Percentiles rank a stretch among this genome's conserved stretches.
These are phyloP conservation scores for Heimioporus sp. DNA, from an alignment of 768 basidiomycete species.

Conservation along the genomic window DNA sequence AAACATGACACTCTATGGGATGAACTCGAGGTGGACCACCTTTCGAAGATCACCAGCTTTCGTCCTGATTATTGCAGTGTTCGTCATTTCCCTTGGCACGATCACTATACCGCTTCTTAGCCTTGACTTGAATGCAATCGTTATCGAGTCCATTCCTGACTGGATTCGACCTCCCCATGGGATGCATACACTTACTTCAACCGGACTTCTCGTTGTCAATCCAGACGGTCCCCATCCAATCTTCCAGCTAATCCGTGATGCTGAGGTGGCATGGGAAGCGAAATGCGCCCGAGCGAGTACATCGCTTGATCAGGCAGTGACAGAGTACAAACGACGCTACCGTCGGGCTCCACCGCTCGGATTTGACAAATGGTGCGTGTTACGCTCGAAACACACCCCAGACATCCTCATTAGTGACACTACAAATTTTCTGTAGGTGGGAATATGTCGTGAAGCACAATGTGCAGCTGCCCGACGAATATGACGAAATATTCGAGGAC, in stretches of 20 bases:
- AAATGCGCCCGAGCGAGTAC: constrained; percentile 35
- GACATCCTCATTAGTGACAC: rapidly evolving
- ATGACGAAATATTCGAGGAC: constrained; percentile 42
- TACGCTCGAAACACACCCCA: no score
- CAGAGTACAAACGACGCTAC: constrained; percentile 38
- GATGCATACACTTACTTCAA: constrained; percentile 20
- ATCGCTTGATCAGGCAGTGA: constrained; percentile 36
- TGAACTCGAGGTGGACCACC: no score
- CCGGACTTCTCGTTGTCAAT: constrained; percentile 36
- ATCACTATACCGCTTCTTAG: no score
- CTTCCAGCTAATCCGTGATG: constrained; percentile 38
- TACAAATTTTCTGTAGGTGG: constrained; percentile 34
- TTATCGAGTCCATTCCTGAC: no score
- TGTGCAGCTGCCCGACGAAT: constrained; percentile 44
- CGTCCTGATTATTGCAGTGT: no score
- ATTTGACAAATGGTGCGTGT: constrained; percentile 42
- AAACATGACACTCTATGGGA: no score
- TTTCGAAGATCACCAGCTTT: no score
- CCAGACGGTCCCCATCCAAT: constrained; percentile 41
- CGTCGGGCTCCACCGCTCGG: constrained; percentile 37
- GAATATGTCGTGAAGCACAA: constrained; percentile 36
- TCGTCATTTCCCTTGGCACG: no score
- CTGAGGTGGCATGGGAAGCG: constrained; percentile 35
- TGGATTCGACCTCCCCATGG: no score
- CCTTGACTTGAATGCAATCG: no score